Evolutionary conservation across 768 basidiomycete genomes (phyloP), one percentile per base, ranked within the genome.

Genomic region (Naganishia randhawae): DNA sequence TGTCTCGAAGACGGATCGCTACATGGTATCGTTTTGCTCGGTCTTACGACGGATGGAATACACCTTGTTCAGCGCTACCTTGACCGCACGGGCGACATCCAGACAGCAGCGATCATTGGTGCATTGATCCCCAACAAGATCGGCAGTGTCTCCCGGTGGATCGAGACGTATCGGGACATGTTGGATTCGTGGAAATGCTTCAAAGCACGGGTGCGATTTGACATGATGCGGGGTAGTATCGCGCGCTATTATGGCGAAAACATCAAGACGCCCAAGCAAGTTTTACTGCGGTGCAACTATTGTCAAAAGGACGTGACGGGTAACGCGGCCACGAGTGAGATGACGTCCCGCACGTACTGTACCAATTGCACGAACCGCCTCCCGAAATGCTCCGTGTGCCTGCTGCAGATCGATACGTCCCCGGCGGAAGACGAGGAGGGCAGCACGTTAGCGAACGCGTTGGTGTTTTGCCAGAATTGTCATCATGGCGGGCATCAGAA

Each of bases 101-200:
- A 80, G 63, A 74, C 76, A 1, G 72, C 71, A 29, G 70, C 78
- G 14, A 63, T 80, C 35, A 66, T 80, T 4, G 71, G 73, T 0
- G 62, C 74, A n/a, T 66, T 78, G 42, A 72, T 73, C 3, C 41
- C 62, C 3, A 22, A 27, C 37, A 52, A 31, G 72, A 76, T 39
- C 50, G 41, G 65, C 5, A 52, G 63, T 27, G 63, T 77, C 2
- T 71, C 74, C 17, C 65, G 72, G 22, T 80, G 78, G 78, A 71
- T 62, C 57, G 74, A 78, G 54, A 72, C 54, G 10, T 80, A 80
- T 67, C 50, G 77, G 19, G 73, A 75, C 69, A 54, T 80, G 50
- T 65, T 80, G 45, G 75, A 78, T 68, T 65, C 65, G 5, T 80
- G 78, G 78, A 67, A 70, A 27, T 65, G 75, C 68, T 80, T 68